These are phyloP conservation scores for Saxophila tyrrhenica DNA, from an alignment of 495 filamentous ascomycete species.

Conservation along the genomic window DNA sequence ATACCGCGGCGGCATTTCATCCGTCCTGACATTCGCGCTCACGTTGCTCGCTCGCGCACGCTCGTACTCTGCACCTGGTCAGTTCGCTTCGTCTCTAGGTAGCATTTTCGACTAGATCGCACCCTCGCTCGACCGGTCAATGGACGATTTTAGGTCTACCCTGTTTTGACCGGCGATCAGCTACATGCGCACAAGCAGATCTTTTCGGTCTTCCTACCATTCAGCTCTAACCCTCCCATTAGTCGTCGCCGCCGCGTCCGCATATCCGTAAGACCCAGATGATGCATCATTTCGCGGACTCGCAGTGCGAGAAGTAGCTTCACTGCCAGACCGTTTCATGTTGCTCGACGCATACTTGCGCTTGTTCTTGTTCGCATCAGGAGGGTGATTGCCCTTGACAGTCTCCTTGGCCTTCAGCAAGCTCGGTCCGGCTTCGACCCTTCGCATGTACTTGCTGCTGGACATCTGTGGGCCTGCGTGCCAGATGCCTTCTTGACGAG, in stretches of 20 bases:
- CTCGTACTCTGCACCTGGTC: background rate
- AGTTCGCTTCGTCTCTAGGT: background rate
- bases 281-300: background rate
- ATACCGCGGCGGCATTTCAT: background rate
- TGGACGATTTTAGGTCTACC: background rate
- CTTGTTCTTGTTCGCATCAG: slow-evolving; percentile 1
- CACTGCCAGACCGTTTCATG: background rate
- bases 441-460: slow-evolving; percentile 7
- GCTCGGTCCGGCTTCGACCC: background rate
- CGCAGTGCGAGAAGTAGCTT: background rate
- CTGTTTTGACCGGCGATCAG: background rate
- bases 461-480: slow-evolving; percentile 15
- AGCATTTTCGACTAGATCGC: background rate
- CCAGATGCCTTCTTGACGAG: slow-evolving; percentile 19
- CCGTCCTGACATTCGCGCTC: background rate
- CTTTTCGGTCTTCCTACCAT: background rate
- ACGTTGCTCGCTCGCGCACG: background rate
- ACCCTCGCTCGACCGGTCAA: background rate
- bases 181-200: background rate
- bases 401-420: slow-evolving; percentile 10
- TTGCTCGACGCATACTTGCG: background rate
- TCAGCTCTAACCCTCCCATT: background rate
- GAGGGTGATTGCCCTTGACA: background rate
- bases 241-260: background rate
- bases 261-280: background rate